Base-by-base conservation (phyloP, 768 basidiomycete genomes). In the Kwoniella dendrophila region DNA sequence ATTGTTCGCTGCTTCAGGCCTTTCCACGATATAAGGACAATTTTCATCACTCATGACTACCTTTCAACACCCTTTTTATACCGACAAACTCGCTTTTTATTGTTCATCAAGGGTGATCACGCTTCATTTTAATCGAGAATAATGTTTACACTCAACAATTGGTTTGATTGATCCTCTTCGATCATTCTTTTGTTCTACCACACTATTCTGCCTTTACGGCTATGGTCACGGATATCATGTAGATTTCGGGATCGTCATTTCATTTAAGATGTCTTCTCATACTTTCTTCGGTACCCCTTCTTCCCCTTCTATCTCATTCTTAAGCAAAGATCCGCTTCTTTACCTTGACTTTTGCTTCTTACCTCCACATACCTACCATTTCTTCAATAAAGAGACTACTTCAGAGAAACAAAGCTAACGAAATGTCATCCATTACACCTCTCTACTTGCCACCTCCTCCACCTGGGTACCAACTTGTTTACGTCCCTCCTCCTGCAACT, bases 401-500 rank as follows among this genome's bases (percentile, higher is more conserved):
- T 43, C 24, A 43, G 54, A 40, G 26, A 18, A 16, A n/a, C 26
- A 33, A 30, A 32, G 56, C 55, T 58, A 43, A 64, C 55, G 58
- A 40, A 22, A 65, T 73, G 59, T 65, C 51, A 34, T 66, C 63
- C 44, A 60, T 59, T 43, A 64, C 60, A 34, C 53, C 47, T 14
- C 62, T 68, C 49, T 68, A 60, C 48, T 63, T 62, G 10, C 70
- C 71, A 49, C 49, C 59, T 33, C 55, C 67, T n/a, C 71, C 69
- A 24, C 70, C 71, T 18, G 56, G 50, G 11, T 69, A 67, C 44
- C 67, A 58, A 61, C 51, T 71, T 38, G 49, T 71, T 43, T 72
- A 68, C 38, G 57, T 66, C 14, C 66, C 72, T 18, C 58, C 66
- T 26, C 18, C 59, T 3, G 30, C 57, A 8, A 53, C 32, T 33